Percentiles rank a stretch among this genome's conserved stretches.
These are phyloP conservation scores for Yamadazyma friedrichii DNA, from an alignment of 1,139 yeast species.

Conservation along the genomic window DNA sequence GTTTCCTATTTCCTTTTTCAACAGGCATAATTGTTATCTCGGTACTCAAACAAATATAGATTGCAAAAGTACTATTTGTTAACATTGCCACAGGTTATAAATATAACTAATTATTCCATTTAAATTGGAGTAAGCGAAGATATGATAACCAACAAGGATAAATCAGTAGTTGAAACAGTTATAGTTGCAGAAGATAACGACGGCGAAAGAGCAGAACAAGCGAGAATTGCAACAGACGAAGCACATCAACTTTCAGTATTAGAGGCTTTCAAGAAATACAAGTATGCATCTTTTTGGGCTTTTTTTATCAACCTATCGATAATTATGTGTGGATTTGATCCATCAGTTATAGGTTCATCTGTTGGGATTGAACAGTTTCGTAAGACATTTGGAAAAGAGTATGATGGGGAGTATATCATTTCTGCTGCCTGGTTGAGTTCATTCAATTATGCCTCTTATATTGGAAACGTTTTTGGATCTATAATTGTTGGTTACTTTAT, in stretches of 20 bases:
- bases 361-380: constrained; percentile 21
- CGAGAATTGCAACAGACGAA: constrained; percentile 15
- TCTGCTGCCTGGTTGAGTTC: constrained; percentile 21
- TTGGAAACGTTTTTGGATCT: constrained; percentile 19
- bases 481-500: constrained; percentile 18
- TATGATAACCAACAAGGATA: too few species aligned
- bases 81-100: too few species aligned
- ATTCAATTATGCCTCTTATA: constrained; percentile 16
- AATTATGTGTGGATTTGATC: constrained; percentile 25
- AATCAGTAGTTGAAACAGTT: too few species aligned
- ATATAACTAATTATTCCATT: too few species aligned
- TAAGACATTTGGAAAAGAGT: constrained; percentile 17
- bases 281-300: constrained; percentile 19
- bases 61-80: too few species aligned
- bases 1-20: too few species aligned
- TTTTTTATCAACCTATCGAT: constrained; percentile 19
- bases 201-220: constrained; percentile 4
- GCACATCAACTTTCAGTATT: constrained; percentile 16
- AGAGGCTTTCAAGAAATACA: constrained; percentile 17
- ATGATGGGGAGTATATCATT: constrained; percentile 18
- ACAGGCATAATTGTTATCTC: too few species aligned
- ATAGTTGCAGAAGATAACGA: too few species aligned
- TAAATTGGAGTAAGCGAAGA: too few species aligned
- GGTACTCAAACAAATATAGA: too few species aligned
- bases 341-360: constrained; percentile 19